phyloP scores from a whole-genome alignment of 371 early-diverging fungal genomes.

The Mucor saturninus region DNA sequence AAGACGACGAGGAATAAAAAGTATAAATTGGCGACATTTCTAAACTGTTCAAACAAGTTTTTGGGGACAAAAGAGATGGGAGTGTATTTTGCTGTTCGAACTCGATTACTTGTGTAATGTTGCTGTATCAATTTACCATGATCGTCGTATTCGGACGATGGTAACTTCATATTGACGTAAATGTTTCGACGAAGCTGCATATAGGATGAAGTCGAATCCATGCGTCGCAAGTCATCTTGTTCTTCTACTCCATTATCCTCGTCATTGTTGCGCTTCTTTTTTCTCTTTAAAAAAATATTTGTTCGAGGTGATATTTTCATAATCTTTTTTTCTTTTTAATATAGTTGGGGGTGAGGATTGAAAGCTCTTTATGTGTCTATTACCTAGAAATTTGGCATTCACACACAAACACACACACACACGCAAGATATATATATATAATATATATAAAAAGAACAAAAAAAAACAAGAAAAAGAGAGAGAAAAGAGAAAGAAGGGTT shows the following conservation, averaged over 20 bases:
- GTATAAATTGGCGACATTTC: constrained; percentile 89
- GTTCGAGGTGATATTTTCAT: constrained; percentile 19
- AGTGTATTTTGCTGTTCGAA: constrained; percentile 89
- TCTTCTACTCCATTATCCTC: constrained; percentile 1
- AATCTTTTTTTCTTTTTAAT: not conserved
- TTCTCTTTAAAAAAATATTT: constrained; percentile 12
- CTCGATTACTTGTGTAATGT: constrained; percentile 60
- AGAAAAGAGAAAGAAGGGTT: too few relatives aligned
- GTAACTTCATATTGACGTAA: constrained; percentile 48
- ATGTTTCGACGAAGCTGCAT: constrained; percentile 48
- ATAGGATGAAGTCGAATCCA: constrained; percentile 48
- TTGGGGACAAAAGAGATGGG: constrained; percentile 82
- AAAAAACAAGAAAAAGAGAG: not conserved
- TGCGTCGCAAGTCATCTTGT: constrained; percentile 24
- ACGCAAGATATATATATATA: too few relatives aligned
- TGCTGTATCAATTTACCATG: constrained; percentile 28
- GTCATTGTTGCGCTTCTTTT: not conserved
- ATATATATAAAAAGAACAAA: constrained; percentile 1
- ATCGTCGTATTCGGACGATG: constrained; percentile 39
- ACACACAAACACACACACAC: constrained; percentile 3
- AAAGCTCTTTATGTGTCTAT: not conserved
- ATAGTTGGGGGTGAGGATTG: not conserved
- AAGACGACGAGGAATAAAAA: constrained; percentile 85
- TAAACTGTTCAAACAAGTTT: constrained; percentile 90
- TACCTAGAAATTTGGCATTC: not conserved